A percentile compares a stretch with the other conserved stretches of the same genome.
Evolutionary conservation across 768 basidiomycete species (phyloP).

Genomic region (Lentinula sp.): DNA sequence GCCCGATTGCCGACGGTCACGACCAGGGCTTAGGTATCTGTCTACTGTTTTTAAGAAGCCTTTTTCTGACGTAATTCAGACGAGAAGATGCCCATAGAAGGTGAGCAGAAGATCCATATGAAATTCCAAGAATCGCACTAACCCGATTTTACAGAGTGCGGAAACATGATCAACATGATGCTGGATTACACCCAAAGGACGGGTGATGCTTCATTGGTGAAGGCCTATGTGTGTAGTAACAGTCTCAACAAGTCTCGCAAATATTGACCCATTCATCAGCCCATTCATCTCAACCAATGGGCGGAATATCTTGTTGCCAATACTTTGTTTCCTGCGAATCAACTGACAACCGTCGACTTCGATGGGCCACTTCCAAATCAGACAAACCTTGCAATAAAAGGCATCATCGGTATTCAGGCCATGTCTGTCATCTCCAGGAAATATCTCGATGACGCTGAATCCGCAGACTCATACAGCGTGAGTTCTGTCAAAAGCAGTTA

Average conservation of each 20-base stretch:
- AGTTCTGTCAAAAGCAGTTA: background rate
- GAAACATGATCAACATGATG: slow-evolving; percentile 56
- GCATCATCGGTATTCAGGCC: slow-evolving; percentile 48
- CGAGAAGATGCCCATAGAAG: slow-evolving; percentile 15
- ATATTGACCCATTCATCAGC: background rate
- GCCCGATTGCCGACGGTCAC: slow-evolving; percentile 10
- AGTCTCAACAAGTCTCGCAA: slow-evolving; percentile 9
- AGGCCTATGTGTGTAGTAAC: slow-evolving; percentile 21
- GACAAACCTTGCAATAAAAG: slow-evolving; percentile 57
- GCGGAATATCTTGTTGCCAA: slow-evolving; percentile 39
- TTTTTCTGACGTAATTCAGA: background rate
- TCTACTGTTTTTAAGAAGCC: background rate
- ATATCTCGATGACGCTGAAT: slow-evolving; percentile 19
- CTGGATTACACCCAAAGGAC: slow-evolving; percentile 28
- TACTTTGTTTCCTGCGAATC: slow-evolving; percentile 29
- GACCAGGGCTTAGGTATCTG: slow-evolving; percentile 6
- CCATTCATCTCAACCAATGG: slow-evolving; percentile 38
- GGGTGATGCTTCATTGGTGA: slow-evolving; percentile 29
- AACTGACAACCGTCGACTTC: slow-evolving; percentile 29
- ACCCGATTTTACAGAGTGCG: slow-evolving; percentile 34
- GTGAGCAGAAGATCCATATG: slow-evolving; percentile 6
- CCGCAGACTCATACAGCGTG: slow-evolving; percentile 22
- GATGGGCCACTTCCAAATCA: slow-evolving; percentile 28
- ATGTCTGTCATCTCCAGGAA: slow-evolving; percentile 43
- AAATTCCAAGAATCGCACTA: background rate